Evolutionary conservation across 2,329 filamentous ascomycete genomes (phyloP).

Genomic region (Cladobotryum protrusum): DNA sequence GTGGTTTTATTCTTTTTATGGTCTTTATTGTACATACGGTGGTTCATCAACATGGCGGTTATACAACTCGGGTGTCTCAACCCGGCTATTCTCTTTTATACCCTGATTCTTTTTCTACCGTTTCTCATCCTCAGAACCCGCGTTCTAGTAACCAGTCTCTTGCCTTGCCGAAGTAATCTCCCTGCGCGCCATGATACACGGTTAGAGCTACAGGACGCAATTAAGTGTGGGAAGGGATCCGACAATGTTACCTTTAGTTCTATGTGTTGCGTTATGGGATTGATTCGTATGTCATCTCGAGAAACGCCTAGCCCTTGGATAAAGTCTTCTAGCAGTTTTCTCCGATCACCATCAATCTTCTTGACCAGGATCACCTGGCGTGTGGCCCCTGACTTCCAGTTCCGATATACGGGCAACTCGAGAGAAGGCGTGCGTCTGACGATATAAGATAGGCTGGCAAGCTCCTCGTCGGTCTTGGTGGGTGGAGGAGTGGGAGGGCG

Average conservation of each 20-base stretch:
- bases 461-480: conserved; percentile 24
- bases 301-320: conserved; percentile 50
- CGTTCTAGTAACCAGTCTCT: conserved; percentile 27
- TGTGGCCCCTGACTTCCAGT: conserved; percentile 69
- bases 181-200: conserved; percentile 18
- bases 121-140: conserved; percentile 26
- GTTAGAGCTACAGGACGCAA: neutral
- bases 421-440: conserved; percentile 65
- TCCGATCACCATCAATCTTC: conserved; percentile 69
- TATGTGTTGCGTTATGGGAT: conserved; percentile 64
- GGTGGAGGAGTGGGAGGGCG: conserved; percentile 24
- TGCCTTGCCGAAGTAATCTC: conserved; percentile 25
- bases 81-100: neutral
- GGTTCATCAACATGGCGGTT: conserved; percentile 6
- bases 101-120: neutral
- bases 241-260: conserved; percentile 63
- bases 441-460: conserved; percentile 50
- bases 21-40: conserved; percentile 14
- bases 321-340: conserved; percentile 59
- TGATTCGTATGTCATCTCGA: conserved; percentile 46
- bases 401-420: conserved; percentile 71
- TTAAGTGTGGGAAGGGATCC: too few species aligned
- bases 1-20: conserved; percentile 8
- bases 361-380: conserved; percentile 68
- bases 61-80: conserved; percentile 1